Base-by-base conservation (phyloP, 2,329 filamentous ascomycete genomes). In the Colletotrichum musicola region DNA sequence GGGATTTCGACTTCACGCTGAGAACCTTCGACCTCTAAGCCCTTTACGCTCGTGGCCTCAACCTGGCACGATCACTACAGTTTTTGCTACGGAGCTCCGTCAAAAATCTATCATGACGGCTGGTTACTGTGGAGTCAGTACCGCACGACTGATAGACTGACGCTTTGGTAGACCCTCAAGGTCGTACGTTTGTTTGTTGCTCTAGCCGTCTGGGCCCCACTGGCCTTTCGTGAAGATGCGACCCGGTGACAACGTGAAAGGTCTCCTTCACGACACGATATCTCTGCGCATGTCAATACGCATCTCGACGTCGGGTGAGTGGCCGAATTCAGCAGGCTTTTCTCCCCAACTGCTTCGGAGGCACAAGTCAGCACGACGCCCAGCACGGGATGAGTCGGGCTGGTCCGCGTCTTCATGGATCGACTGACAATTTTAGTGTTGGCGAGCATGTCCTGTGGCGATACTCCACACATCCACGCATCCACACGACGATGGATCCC, bases 381-480 rank as follows among this genome's bases (percentile, higher is more conserved):
- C 9, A 35, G 40, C 27, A 47, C 20, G 40, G 61, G 18, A 55
- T 54, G 54, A 49, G 54, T 60, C 49, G 61, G 65, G 62, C 30
- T 60, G 64, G 53, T 59, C 60, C 62, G 61, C 54, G 27, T 47
- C 54, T 42, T 56, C 65, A 47, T 56, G 55, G 49, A 60, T 56
- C 42, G 30, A 65, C 42, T 65, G 56, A 65, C 49, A 42, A 47
- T 61, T 20, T 46, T 27, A 56, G 47, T 49, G 30, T 63, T 58
- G 25, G 30, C 54, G 54, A 56, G 59, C 51, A 18, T 47, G 25
- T 40, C 20, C 30, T 59, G 40, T 50, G 54, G 53, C n/a, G 27
- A 57, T 40, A 63, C 65, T 68, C 65, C 62, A 50, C 55, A 38
- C 35, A 60, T 55, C 65, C 62, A 65, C 65, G 65, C 38, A 65